Evolutionary conservation across 2,329 filamentous ascomycete genomes (phyloP), one percentile per base, ranked within the genome.

Genomic region (Nannizziopsis arthrosporioides): DNA sequence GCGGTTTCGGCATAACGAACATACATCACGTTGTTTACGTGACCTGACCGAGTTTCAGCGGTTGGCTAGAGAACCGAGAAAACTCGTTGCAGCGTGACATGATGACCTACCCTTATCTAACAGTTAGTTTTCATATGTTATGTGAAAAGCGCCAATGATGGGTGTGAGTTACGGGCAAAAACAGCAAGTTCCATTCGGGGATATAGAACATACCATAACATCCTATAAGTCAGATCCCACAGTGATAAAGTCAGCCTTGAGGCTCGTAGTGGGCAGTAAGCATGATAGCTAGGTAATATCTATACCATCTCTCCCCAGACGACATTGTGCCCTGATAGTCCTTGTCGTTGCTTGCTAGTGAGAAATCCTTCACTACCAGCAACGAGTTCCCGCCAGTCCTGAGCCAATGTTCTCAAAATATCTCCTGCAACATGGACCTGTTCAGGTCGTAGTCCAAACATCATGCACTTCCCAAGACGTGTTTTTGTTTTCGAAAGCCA

Each of bases 1-100:
- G 81, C 81, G 5, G 82, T 82, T 63, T 95, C 89, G 32, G 87
- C 87, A 63, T 85, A 94, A 52, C 84, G 77, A 56, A 84, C 81
- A 64, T 94, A 94, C 55, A 77, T 78, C 53, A 89, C 81, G 57
- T 94, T 94, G 63, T 94, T 94, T 42, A 94, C 83, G 64, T 94
- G 87, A 42, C 80, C 78, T 80, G 69, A 7, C 22, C 22, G 22
- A 27, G 22, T 4, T 27, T 27, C 22, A 27, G 22, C 22, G 22
- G 3, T 7, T 27, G 7, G 22, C 22, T 27, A 27, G 22, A 27
- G 7, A 7, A 27, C 4, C 3, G 7, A 27, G 22, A 27, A 27
- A n/a, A 27, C 7, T 27, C 22, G 4, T 7, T 7, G 15, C 2
- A 5, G 27, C 5, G 27, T 12, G 31, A 46, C 18, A 49, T 51